Conservation (phyloP, 352 stramenopile genomes). For the Phytopythium mirpurense region DNA sequence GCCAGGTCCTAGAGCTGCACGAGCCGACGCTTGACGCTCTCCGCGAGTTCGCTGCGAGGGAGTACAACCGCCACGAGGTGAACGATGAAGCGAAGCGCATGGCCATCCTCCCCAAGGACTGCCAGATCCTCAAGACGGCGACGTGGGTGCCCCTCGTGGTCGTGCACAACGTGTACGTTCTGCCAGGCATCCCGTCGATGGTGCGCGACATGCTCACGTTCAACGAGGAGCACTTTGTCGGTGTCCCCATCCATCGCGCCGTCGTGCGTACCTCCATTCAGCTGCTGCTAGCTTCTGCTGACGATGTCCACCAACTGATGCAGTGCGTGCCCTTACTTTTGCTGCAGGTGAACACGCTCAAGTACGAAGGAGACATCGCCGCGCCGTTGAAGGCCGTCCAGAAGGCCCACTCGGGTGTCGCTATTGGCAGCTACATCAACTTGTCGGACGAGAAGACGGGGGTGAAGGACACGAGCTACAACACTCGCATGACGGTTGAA, state of each 20-base stretch:
- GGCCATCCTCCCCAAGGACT: conserved; percentile 57
- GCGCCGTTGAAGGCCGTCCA: conserved; percentile 55
- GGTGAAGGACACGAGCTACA: conserved; percentile 51
- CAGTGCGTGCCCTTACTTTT: neutral
- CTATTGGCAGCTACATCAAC: conserved; percentile 85
- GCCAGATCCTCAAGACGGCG: conserved; percentile 42
- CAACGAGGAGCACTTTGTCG: conserved; percentile 75
- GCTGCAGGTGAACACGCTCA: conserved; percentile 58
- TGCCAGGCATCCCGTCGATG: conserved; percentile 78
- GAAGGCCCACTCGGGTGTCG: conserved; percentile 56
- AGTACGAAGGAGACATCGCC: conserved; percentile 65
- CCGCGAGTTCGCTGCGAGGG: conserved; percentile 26
- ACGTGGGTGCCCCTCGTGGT: conserved; percentile 75
- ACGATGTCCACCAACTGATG: conserved; percentile 8
- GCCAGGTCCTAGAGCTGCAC: conserved; percentile 57
- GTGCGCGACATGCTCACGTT: conserved; percentile 77
- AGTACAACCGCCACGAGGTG: conserved; percentile 27
- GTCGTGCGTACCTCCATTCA: conserved; percentile 31
- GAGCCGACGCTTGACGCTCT: conserved; percentile 60
- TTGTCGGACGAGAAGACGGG: conserved; percentile 55
- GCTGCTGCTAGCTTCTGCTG: neutral
- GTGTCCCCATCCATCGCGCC: conserved; percentile 68
- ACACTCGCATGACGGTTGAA: conserved; percentile 66
- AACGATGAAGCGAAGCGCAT: conserved; percentile 74
- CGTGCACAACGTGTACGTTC: conserved; percentile 80